These are phyloP conservation scores for Ophiostoma sp. DNA, from an alignment of 2,329 filamentous ascomycete species.

Conservation along the genomic window DNA sequence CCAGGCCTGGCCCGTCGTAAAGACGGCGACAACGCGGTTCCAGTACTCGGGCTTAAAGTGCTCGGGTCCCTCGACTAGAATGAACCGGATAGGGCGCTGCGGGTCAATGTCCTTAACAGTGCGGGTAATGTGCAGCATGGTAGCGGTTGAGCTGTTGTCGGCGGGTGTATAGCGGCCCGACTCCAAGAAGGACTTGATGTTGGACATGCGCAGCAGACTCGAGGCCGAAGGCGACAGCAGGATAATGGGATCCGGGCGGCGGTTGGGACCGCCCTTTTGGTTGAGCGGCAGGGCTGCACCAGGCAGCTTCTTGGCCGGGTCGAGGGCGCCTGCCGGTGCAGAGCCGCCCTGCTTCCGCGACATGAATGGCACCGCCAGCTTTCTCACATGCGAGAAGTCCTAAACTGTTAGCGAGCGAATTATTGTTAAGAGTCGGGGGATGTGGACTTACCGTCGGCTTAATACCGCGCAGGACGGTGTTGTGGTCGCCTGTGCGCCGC, in stretches of 20 bases:
- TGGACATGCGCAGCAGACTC: slow-evolving; percentile 89
- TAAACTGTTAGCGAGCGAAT: slow-evolving; percentile 40
- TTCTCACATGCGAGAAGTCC: slow-evolving; percentile 94
- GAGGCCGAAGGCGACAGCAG: slow-evolving; percentile 94
- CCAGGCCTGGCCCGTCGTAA: slow-evolving; percentile 97
- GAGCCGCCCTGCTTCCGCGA: slow-evolving; percentile 54
- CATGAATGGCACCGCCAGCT: slow-evolving; percentile 77
- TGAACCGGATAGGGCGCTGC: slow-evolving; percentile 79
- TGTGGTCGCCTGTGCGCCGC: slow-evolving; percentile 88
- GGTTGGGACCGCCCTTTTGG: slow-evolving; percentile 47
- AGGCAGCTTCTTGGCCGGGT: slow-evolving; percentile 45
- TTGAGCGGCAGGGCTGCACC: slow-evolving; percentile 53
- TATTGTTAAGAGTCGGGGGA: slow-evolving; percentile 13
- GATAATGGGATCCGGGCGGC: slow-evolving; percentile 80
- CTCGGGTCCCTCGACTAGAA: slow-evolving; percentile 88
- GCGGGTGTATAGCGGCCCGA: slow-evolving; percentile 78
- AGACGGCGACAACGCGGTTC: slow-evolving; percentile 91
- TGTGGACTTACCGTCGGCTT: slow-evolving; percentile 74
- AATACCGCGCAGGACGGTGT: slow-evolving; percentile 79
- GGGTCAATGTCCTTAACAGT: slow-evolving; percentile 70
- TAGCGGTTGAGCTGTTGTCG: slow-evolving; percentile 67
- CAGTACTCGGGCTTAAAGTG: slow-evolving; percentile 99
- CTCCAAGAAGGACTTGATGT: slow-evolving; percentile 92
- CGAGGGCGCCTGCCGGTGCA: slow-evolving; percentile 23
- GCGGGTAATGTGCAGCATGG: slow-evolving; percentile 84